Evolutionary conservation across 805 yeast species (phyloP).

Genomic region (Starmerella apicola): DNA sequence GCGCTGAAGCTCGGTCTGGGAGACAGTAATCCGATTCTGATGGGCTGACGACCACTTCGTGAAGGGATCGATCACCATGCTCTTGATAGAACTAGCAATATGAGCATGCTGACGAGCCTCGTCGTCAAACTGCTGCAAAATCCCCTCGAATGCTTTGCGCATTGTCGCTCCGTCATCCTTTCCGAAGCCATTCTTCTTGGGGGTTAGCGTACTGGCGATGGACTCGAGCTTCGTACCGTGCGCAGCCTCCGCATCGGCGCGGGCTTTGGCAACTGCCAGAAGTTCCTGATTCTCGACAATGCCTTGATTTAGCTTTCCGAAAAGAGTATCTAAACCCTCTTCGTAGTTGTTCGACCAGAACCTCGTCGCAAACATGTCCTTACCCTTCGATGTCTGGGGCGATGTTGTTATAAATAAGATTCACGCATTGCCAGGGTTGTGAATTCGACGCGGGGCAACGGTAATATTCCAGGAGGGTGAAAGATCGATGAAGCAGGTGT

Average conservation of each 20-base stretch:
- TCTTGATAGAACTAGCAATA: constrained; percentile 49
- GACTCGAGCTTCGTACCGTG: constrained; percentile 48
- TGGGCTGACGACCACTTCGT: constrained; percentile 65
- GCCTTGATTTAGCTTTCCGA: constrained; percentile 37
- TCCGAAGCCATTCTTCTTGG: constrained; percentile 34
- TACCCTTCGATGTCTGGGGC: too few species aligned
- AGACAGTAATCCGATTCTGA: constrained; percentile 48
- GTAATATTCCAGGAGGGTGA: too few species aligned
- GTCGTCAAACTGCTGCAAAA: constrained; percentile 39
- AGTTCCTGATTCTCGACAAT: constrained; percentile 60
- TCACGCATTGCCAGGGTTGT: neutral
- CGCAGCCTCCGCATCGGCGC: constrained; percentile 59
- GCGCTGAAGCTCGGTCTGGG: constrained; percentile 40
- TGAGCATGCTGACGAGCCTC: constrained; percentile 50
- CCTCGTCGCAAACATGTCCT: constrained; percentile 18
- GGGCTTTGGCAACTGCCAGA: constrained; percentile 46
- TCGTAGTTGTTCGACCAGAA: constrained; percentile 23
- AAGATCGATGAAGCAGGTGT: too few species aligned
- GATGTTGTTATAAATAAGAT: too few species aligned
- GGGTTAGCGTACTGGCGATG: constrained; percentile 30
- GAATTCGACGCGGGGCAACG: too few species aligned
- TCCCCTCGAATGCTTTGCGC: constrained; percentile 48
- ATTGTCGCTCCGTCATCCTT: constrained; percentile 55
- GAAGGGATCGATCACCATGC: constrained; percentile 57
- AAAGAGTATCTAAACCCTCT: constrained; percentile 28